Conservation (phyloP, 352 stramenopile species). For the Pythium graminicola region DNA sequence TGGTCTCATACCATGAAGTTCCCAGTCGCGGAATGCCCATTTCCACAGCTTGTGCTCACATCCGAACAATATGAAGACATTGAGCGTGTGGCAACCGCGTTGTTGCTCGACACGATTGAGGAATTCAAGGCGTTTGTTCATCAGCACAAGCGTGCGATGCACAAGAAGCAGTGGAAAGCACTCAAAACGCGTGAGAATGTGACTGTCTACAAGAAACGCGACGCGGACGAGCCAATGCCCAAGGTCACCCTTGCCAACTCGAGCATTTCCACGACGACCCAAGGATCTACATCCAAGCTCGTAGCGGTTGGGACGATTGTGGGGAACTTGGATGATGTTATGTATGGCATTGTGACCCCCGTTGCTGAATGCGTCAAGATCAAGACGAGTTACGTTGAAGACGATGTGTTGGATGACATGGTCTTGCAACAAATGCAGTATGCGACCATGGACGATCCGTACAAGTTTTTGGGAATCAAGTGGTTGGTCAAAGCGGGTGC, state of each 20-base stretch:
- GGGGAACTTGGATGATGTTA: constrained; percentile 10
- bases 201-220: constrained; percentile 1
- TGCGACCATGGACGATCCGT: constrained; percentile 26
- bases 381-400: constrained; percentile 3
- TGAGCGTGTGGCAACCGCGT: not conserved
- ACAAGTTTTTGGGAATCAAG: constrained; percentile 22
- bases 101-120: constrained; percentile 1
- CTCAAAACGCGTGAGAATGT: constrained; percentile 9
- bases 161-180: constrained; percentile 6
- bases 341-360: constrained; percentile 22
- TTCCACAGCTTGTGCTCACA: constrained; percentile 7
- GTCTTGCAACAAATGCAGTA: constrained; percentile 38
- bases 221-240: not conserved
- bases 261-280: not conserved
- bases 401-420: constrained; percentile 26
- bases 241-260: not conserved
- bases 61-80: not conserved
- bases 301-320: constrained; percentile 10
- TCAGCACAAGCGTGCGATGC: not conserved
- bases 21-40: constrained; percentile 1
- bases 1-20: constrained; percentile 7
- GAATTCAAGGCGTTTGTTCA: constrained; percentile 4
- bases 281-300: not conserved
- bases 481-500: constrained; percentile 21
- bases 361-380: constrained; percentile 21